These are phyloP conservation scores for Kodamaea jinghongensis DNA, from an alignment of 805 yeast species.

Conservation along the genomic window DNA sequence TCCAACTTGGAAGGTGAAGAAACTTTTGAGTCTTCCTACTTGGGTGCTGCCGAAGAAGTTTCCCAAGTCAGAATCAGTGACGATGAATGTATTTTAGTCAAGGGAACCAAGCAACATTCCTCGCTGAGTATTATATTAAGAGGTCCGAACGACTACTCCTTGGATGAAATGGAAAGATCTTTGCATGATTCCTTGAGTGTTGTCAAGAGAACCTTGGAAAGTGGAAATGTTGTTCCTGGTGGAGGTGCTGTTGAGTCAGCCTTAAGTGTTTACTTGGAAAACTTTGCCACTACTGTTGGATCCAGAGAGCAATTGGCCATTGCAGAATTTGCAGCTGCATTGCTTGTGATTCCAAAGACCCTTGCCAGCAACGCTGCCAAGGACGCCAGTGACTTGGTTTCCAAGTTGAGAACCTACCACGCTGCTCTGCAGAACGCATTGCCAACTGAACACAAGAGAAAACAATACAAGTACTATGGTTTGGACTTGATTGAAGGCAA, in stretches of 20 bases:
- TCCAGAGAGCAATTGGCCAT: slow-evolving; percentile 97
- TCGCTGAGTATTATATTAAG: slow-evolving; percentile 89
- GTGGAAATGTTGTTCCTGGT: slow-evolving; percentile 95
- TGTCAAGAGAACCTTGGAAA: slow-evolving; percentile 92
- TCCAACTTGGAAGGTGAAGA: slow-evolving; percentile 96
- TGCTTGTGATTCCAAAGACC: slow-evolving; percentile 92
- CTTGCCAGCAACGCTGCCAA: slow-evolving; percentile 96
- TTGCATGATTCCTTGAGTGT: slow-evolving; percentile 92
- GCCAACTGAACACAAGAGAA: slow-evolving; percentile 79
- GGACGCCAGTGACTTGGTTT: slow-evolving; percentile 91
- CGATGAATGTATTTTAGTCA: slow-evolving; percentile 92
- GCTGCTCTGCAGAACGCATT: slow-evolving; percentile 89
- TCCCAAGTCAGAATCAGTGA: slow-evolving; percentile 88
- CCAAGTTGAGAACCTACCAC: slow-evolving; percentile 93
- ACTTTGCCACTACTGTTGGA: slow-evolving; percentile 96
- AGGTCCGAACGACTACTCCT: slow-evolving; percentile 92
- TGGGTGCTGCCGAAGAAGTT: slow-evolving; percentile 90
- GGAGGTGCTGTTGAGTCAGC: slow-evolving; percentile 99
- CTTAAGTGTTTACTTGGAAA: slow-evolving; percentile 88
- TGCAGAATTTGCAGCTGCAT: slow-evolving; percentile 92
- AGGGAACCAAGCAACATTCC: slow-evolving; percentile 88
- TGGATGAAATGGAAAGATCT: slow-evolving; percentile 98
- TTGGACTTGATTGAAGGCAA: slow-evolving; percentile 89
- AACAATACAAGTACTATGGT: slow-evolving; percentile 86
- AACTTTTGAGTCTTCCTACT: slow-evolving; percentile 76